phyloP scores from a whole-genome alignment of 352 stramenopile species.

The Elongisporangium prolatum region DNA sequence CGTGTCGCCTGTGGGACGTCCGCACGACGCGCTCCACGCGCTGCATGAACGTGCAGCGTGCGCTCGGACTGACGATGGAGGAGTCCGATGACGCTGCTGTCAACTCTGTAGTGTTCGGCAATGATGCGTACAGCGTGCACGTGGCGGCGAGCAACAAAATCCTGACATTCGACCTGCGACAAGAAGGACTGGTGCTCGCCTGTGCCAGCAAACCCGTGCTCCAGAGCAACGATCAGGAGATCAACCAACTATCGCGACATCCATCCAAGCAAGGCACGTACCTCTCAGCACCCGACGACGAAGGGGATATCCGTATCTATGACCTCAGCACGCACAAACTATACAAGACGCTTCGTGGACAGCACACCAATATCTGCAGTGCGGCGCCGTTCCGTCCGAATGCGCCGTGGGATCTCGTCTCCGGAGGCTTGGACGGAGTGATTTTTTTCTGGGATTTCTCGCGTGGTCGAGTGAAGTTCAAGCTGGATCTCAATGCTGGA shows the following conservation, averaged over 20 bases:
- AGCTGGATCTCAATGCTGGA: slow-evolving; percentile 58
- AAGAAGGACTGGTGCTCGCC: slow-evolving; percentile 48
- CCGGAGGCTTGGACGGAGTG: slow-evolving; percentile 60
- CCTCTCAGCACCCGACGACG: slow-evolving; percentile 59
- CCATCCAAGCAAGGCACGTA: slow-evolving; percentile 42
- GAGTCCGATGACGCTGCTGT: slow-evolving; percentile 40
- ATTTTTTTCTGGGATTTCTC: slow-evolving; percentile 79
- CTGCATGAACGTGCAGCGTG: slow-evolving; percentile 62
- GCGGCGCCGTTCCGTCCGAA: slow-evolving; percentile 61
- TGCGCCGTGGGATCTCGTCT: slow-evolving; percentile 69
- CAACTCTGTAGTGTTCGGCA: slow-evolving; percentile 63
- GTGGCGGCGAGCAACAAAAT: slow-evolving; percentile 55
- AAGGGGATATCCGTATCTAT: slow-evolving; percentile 65
- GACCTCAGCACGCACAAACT: slow-evolving; percentile 48
- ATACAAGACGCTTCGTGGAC: slow-evolving; percentile 58
- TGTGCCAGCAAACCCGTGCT: slow-evolving; percentile 52
- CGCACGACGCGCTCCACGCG: slow-evolving; percentile 47
- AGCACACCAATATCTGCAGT: slow-evolving; percentile 73
- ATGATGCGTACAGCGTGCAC: slow-evolving; percentile 32
- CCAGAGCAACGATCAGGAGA: slow-evolving; percentile 59
- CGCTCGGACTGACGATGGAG: slow-evolving; percentile 23
- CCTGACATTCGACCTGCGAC: slow-evolving; percentile 65
- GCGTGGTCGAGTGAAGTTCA: slow-evolving; percentile 59
- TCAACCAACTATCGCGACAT: slow-evolving; percentile 58
- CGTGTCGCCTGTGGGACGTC: slow-evolving; percentile 66